Conservation (phyloP, 305 asterid species). For the Ilex paraguariensis region DNA sequence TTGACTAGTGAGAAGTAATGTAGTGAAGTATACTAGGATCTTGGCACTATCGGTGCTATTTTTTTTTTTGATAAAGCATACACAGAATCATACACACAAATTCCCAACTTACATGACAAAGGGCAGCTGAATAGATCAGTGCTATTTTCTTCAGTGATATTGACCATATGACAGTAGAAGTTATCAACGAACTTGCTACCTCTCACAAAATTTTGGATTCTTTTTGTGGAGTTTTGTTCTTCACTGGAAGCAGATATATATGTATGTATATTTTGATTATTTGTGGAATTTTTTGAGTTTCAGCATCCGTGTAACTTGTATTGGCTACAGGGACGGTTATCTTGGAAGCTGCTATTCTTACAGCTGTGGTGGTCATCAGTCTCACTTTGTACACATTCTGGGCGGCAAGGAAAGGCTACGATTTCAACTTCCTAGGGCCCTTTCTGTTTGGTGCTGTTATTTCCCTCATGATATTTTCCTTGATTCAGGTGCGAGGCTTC, state of each 20-base stretch:
- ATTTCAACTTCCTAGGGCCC: constrained; percentile 3
- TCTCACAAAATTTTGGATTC: neutral
- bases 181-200: too few relatives aligned
- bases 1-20: too few relatives aligned
- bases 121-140: too few relatives aligned
- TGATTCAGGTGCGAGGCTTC: neutral
- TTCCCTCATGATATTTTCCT: neutral
- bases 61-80: too few relatives aligned
- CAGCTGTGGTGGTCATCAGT: neutral
- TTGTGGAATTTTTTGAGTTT: neutral
- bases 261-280: neutral
- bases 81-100: too few relatives aligned
- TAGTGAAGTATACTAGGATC: too few relatives aligned
- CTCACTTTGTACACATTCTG: constrained; percentile 3
- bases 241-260: neutral
- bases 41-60: too few relatives aligned
- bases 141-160: too few relatives aligned
- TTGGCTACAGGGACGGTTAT: neutral
- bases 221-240: neutral
- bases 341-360: neutral
- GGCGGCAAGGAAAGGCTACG: neutral
- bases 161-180: too few relatives aligned
- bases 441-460: constrained; percentile 1
- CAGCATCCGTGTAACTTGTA: neutral
- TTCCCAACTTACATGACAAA: too few relatives aligned